phyloP scores from a whole-genome alignment of 2,329 filamentous ascomycete species.

The Apiospora malaysiana region DNA sequence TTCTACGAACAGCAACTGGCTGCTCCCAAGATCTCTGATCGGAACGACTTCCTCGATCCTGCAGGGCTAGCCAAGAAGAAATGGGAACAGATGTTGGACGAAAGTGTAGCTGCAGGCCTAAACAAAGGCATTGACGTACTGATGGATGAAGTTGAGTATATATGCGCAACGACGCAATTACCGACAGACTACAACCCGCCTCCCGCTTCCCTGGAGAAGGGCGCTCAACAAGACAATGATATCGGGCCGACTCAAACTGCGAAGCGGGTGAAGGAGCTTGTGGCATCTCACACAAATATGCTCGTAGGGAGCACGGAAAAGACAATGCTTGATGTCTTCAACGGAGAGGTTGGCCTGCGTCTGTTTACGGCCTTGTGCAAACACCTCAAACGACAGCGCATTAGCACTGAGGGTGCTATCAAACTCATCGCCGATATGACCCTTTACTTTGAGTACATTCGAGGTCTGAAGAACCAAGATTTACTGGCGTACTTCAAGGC shows the following conservation, averaged over 20 bases:
- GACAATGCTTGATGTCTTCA: constrained; percentile 97
- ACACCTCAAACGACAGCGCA: constrained; percentile 93
- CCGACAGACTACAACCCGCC: constrained; percentile 90
- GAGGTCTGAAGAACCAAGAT: constrained; percentile 80
- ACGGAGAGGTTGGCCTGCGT: constrained; percentile 92
- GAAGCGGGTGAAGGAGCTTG: constrained; percentile 79
- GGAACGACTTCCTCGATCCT: constrained; percentile 92
- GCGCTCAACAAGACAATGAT: constrained; percentile 43
- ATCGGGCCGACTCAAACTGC: constrained; percentile 78
- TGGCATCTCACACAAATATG: constrained; percentile 90
- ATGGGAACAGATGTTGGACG: constrained; percentile 98
- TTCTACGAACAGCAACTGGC: constrained; percentile 97
- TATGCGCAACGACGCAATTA: constrained; percentile 85
- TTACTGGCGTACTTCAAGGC: constrained; percentile 90
- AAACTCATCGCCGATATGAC: constrained; percentile 97
- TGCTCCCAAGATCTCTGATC: constrained; percentile 80
- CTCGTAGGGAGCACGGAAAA: constrained; percentile 95
- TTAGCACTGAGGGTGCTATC: constrained; percentile 87
- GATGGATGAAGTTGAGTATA: constrained; percentile 97
- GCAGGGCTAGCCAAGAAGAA: constrained; percentile 95
- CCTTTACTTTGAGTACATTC: constrained; percentile 85
- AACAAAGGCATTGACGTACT: constrained; percentile 98
- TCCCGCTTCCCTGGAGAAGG: constrained; percentile 41
- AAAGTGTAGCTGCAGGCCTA: constrained; percentile 91
- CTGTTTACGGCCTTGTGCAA: constrained; percentile 94